Evolutionary conservation across 495 filamentous ascomycete genomes (phyloP).

Genomic region (Xylaria sp.): DNA sequence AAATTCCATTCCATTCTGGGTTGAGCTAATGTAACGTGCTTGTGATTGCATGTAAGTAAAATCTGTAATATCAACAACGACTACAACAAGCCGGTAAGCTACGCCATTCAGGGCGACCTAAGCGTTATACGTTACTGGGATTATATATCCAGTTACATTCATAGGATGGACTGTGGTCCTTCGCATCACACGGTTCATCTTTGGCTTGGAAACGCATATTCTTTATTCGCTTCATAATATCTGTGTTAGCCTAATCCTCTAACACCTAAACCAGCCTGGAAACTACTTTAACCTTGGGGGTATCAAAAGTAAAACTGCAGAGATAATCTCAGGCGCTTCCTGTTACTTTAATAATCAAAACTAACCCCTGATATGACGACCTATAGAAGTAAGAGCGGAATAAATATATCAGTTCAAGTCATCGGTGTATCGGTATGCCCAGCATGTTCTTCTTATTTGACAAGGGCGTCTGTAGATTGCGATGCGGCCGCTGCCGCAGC

Average conservation of each 20-base stretch:
- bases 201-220: background rate
- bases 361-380: background rate
- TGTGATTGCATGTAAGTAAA: no score
- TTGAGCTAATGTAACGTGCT: no score
- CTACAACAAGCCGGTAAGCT: background rate
- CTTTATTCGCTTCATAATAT: background rate
- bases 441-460: slow-evolving; percentile 29
- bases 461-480: slow-evolving; percentile 5
- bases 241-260: slow-evolving; percentile 4
- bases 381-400: slow-evolving; percentile 15
- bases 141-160: background rate
- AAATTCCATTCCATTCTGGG: no score
- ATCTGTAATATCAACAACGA: background rate
- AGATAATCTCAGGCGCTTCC: background rate
- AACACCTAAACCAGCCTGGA: slow-evolving; percentile 19
- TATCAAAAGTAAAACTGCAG: slow-evolving; percentile 36
- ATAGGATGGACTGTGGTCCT: background rate
- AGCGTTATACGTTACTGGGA: background rate
- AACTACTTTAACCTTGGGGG: slow-evolving; percentile 33
- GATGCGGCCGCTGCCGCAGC: slow-evolving; percentile 15
- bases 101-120: background rate
- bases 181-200: background rate
- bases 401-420: background rate
- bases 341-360: background rate
- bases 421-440: slow-evolving; percentile 26